Conservation (phyloP, 192 early-diverging fungal genomes). For the Podila horticola region DNA sequence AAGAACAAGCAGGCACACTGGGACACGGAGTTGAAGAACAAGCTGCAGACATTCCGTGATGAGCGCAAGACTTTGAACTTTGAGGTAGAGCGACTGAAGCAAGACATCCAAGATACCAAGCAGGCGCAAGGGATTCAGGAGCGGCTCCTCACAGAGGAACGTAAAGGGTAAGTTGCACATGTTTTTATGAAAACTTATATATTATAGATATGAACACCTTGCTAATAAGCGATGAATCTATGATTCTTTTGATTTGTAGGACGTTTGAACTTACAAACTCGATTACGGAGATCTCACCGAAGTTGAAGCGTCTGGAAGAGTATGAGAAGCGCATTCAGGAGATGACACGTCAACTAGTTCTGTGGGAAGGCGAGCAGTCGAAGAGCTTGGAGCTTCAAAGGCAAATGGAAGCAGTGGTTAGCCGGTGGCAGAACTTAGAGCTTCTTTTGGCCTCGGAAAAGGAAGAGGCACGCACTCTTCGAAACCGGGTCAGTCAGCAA, state of each 20-base stretch:
- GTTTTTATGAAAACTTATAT: background rate
- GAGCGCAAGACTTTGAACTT: constrained; percentile 58
- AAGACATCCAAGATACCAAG: constrained; percentile 51
- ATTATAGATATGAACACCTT: background rate
- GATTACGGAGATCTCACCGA: constrained; percentile 55
- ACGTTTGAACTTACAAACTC: constrained; percentile 58
- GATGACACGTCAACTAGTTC: constrained; percentile 59
- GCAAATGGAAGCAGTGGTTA: constrained; percentile 52
- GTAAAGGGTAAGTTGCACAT: constrained; percentile 26
- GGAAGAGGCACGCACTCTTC: constrained; percentile 25
- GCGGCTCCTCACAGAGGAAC: constrained; percentile 36
- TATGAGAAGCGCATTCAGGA: constrained; percentile 61
- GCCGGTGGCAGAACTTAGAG: constrained; percentile 51
- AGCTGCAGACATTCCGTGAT: constrained; percentile 58
- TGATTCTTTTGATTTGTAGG: constrained; percentile 26
- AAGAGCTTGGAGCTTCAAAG: constrained; percentile 56
- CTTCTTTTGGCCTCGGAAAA: constrained; percentile 33
- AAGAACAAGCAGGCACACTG: constrained; percentile 65
- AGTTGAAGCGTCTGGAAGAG: constrained; percentile 56
- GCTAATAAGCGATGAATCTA: background rate
- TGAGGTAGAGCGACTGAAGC: constrained; percentile 49
- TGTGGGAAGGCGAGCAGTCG: constrained; percentile 53
- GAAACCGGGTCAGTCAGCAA: constrained; percentile 33
- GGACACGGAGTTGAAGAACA: constrained; percentile 62
- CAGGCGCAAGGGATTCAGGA: constrained; percentile 41